Evolutionary conservation across 1,284 basidiomycete genomes (phyloP), one percentile per base, ranked within the genome.

Genomic region (Mycena sp.): DNA sequence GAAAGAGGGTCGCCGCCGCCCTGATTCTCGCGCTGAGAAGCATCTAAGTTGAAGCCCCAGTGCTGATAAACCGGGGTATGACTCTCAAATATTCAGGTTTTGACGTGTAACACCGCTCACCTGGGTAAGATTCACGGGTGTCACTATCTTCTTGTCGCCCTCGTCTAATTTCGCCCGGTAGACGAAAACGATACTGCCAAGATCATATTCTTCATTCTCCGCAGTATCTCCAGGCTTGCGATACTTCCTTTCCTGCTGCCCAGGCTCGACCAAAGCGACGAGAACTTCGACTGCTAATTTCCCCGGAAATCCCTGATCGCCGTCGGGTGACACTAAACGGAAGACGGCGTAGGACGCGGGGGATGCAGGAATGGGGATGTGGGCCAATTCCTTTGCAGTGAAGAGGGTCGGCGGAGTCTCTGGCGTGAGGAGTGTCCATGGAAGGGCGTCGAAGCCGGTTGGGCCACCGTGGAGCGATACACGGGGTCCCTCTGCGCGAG

Each of bases 11-110:
- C 77, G 1, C 74, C 67, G n/a, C 70, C 74, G 30, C 32, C 52
- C 46, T 60, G 58, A 16, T 43, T 38, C 21, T 77, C 77, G 49
- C 79, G 76, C 35, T 89, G 76, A 65, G 88, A 90, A 1, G 88
- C 89, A 46, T 90, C 87, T 12, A 92, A 83, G 70, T 92, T 92
- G 81, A 92, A 92, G 30, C 90, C 91, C 90, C 90, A 92, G 72
- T 92, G 90, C 88, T 91, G 38, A 17, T 58, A 41, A 60, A 4
- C 25, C 23, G 16, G 37, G n/a, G 56, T 35, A 58, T 50, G 26
- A 67, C n/a, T n/a, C n/a, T n/a, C n/a, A n/a, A n/a, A n/a, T n/a
- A n/a, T n/a, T n/a, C n/a, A n/a, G n/a, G n/a, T n/a, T n/a, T n/a
- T n/a, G 48, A 28, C 9, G n/a, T 25, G 21, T 12, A 12, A 32